These are phyloP conservation scores for Aspergillus sp. DNA, from an alignment of 2,329 filamentous ascomycete genomes.

Conservation along the genomic window DNA sequence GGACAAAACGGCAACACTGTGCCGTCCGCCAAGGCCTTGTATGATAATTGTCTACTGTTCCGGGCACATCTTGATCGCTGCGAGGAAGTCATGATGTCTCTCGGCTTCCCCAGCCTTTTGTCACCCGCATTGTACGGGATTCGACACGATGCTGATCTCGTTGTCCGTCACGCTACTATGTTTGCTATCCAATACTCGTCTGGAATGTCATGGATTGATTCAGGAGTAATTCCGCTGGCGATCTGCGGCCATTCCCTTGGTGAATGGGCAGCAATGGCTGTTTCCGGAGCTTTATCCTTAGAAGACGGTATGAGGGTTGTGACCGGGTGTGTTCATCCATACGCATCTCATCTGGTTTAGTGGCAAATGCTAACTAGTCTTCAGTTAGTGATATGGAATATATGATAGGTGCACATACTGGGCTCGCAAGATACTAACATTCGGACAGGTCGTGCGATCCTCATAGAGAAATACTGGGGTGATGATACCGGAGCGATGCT, in stretches of 20 bases:
- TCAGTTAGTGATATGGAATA: too few relatives aligned
- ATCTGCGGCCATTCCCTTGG: conserved; percentile 43
- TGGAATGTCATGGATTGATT: conserved; percentile 39
- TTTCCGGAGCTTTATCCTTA: conserved; percentile 31
- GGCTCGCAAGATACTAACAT: too few relatives aligned
- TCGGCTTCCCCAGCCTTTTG: conserved; percentile 36
- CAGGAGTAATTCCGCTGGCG: conserved; percentile 31
- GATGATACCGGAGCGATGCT: conserved; percentile 35
- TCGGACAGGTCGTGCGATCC: conserved; percentile 20
- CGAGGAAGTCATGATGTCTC: background rate
- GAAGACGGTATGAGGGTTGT: conserved; percentile 31
- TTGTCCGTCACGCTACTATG: conserved; percentile 35
- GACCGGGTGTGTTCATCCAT: conserved; percentile 6
- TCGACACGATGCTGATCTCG: conserved; percentile 16
- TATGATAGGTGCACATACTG: too few relatives aligned
- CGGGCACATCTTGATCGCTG: background rate
- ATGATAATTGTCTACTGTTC: background rate
- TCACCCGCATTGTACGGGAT: conserved; percentile 26
- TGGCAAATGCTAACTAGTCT: too few relatives aligned
- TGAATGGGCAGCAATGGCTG: conserved; percentile 36
- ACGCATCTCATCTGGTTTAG: too few relatives aligned
- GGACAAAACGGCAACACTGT: too few relatives aligned
- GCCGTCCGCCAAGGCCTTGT: background rate
- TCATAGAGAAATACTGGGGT: conserved; percentile 34
- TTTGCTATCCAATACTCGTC: conserved; percentile 41